These are phyloP conservation scores for Penicillium griseofulvum DNA, from an alignment of 2,329 filamentous ascomycete species.

Conservation along the genomic window DNA sequence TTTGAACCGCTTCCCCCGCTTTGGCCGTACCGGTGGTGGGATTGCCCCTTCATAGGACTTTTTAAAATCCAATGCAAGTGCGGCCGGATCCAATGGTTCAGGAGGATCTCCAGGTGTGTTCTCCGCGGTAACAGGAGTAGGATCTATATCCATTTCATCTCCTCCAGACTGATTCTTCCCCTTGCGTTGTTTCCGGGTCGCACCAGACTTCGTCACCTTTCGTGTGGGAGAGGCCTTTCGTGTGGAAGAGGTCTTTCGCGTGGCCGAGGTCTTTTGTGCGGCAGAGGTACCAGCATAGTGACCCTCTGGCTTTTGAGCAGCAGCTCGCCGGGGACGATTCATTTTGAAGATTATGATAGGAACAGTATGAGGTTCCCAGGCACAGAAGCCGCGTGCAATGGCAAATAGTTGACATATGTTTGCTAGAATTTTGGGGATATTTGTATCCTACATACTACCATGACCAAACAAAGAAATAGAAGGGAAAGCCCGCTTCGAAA, in stretches of 20 bases:
- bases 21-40: not conserved
- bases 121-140: too few relatives aligned
- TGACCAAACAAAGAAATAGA: not conserved
- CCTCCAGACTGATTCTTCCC: too few relatives aligned
- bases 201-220: not conserved
- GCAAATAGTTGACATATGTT: not conserved
- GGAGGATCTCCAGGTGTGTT: too few relatives aligned
- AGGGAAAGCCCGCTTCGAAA: not conserved
- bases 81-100: not conserved
- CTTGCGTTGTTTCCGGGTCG: not conserved
- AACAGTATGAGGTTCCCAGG: not conserved
- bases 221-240: not conserved
- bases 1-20: not conserved
- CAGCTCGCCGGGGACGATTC: not conserved
- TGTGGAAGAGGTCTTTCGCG: too few relatives aligned
- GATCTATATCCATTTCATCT: not conserved
- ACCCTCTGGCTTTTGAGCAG: not conserved
- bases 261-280: not conserved
- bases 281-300: not conserved
- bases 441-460: not conserved
- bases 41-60: not conserved
- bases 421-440: not conserved
- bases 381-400: not conserved
- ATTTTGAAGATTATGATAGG: not conserved
- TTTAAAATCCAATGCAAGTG: not conserved